Evolutionary conservation across 768 basidiomycete genomes (phyloP).

Genomic region (Boletus reticulatus): DNA sequence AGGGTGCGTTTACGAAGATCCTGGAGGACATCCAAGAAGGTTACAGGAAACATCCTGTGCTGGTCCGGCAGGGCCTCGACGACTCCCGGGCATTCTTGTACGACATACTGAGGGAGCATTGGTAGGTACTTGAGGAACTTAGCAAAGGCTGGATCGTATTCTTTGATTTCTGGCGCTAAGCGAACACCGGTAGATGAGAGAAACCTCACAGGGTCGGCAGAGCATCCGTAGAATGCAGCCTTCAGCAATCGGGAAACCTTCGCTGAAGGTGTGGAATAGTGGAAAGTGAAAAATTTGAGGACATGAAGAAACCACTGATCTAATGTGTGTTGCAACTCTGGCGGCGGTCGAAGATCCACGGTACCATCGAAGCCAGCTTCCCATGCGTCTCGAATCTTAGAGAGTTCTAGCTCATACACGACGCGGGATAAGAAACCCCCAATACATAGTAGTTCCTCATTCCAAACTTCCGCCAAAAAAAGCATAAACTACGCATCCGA

Average conservation of each 20-base stretch:
- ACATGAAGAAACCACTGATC: slow-evolving; percentile 3
- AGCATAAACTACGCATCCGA: background rate
- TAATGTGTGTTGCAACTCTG: background rate
- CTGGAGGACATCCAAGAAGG: slow-evolving; percentile 72
- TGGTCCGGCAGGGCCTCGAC: slow-evolving; percentile 56
- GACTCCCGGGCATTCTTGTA: slow-evolving; percentile 51
- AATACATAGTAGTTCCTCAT: slow-evolving; percentile 79
- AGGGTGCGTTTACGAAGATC: slow-evolving; percentile 71
- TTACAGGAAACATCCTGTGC: slow-evolving; percentile 67
- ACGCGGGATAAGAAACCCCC: slow-evolving; percentile 79
- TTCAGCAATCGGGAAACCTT: slow-evolving; percentile 70
- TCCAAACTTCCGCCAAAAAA: slow-evolving; percentile 60
- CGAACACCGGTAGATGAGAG: slow-evolving; percentile 75
- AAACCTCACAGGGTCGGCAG: slow-evolving; percentile 31
- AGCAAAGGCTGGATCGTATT: slow-evolving; percentile 64
- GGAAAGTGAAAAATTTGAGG: slow-evolving; percentile 36
- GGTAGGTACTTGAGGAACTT: slow-evolving; percentile 77
- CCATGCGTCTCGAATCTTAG: slow-evolving; percentile 39
- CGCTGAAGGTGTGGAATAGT: slow-evolving; percentile 60
- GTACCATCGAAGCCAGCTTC: slow-evolving; percentile 16
- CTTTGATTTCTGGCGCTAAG: slow-evolving; percentile 57
- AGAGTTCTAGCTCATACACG: slow-evolving; percentile 82
- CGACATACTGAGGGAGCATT: slow-evolving; percentile 58
- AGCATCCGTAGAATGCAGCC: slow-evolving; percentile 72
- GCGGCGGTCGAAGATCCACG: background rate